Percentiles rank a stretch among this genome's conserved stretches.
Conservation (phyloP, 495 filamentous ascomycete genomes). For the Melanomma pulvis-pyrius region DNA sequence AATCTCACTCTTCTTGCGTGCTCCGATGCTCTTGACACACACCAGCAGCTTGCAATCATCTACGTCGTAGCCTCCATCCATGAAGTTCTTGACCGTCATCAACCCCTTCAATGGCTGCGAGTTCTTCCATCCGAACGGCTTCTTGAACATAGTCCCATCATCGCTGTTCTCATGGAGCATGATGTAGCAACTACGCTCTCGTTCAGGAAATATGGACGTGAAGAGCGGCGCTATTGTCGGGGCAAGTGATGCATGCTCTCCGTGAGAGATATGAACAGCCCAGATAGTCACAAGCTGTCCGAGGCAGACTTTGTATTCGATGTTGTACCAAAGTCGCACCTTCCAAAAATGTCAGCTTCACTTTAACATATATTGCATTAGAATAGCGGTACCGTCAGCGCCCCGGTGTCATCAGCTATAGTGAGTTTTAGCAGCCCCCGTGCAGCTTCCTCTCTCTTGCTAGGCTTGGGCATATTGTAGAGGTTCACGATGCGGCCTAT, state of each 20-base stretch:
- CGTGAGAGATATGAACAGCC: constrained; percentile 44
- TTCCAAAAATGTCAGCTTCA: constrained; percentile 10
- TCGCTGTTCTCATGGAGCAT: constrained; percentile 55
- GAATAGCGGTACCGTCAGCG: constrained; percentile 52
- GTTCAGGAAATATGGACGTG: constrained; percentile 56
- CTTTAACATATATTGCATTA: not conserved
- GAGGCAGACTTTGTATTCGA: constrained; percentile 40
- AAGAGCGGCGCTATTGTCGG: constrained; percentile 44
- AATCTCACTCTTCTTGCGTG: constrained; percentile 48
- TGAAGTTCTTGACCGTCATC: constrained; percentile 59
- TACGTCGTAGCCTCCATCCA: constrained; percentile 56
- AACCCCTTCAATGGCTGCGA: constrained; percentile 49
- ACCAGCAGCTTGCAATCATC: constrained; percentile 55
- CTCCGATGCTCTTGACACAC: constrained; percentile 60
- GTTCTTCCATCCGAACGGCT: constrained; percentile 50
- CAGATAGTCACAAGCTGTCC: constrained; percentile 46
- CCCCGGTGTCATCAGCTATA: constrained; percentile 61
- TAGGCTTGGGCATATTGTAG: constrained; percentile 44
- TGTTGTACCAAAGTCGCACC: constrained; percentile 46
- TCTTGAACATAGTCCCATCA: constrained; percentile 49
- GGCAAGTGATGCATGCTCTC: constrained; percentile 42
- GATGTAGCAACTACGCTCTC: constrained; percentile 55
- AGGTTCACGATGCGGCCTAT: constrained; percentile 64
- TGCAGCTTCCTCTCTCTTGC: constrained; percentile 47
- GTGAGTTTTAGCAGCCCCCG: constrained; percentile 58